Base-by-base conservation (phyloP, 352 stramenopile species). In the Albugo laibachii region DNA sequence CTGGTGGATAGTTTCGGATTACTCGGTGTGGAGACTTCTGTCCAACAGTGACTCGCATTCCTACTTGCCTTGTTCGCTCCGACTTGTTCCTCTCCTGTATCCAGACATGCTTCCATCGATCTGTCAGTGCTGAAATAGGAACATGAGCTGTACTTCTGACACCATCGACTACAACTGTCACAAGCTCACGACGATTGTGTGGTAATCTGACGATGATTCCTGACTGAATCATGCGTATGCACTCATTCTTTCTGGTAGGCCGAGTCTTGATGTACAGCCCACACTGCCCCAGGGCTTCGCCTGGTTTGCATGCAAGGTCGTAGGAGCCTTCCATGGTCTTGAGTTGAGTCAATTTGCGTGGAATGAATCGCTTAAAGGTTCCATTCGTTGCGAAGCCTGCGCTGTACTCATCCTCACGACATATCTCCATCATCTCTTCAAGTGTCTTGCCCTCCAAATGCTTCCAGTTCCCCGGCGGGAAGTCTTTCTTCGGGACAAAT, bases 401-500 rank as follows among this genome's bases (percentile, higher is more conserved):
- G 36, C 70, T 85, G 11, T 59, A 56, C 50, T 88, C 75, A n/a
- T 88, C 75, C 19, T 70, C 52, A 5, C 70, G 66, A 27, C 68
- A 73, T 13, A 69, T 50, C 13, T 81, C 61, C 62, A 78, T 78
- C 34, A 88, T 60, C 45, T 67, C 51, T 15, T 63, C 53, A 8
- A 60, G 40, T 42, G 48, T 15, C 10, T n/a, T n/a, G 14, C 24
- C 15, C 20, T 43, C 38, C 16, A 84, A 44, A 6, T 63, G 59
- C 13, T 58, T 57, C 58, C 73, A 82, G 37, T 85, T 88, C 1
- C 73, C 76, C 11, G 63, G 56, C 2, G 69, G 59, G 27, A 88
- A 85, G 45, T 88, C 75, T 46, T 74, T 84, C 19, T 61, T 64
- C 1, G 57, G 49, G 48, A 85, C 84, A 55, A 88, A 88, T 47